phyloP scores from a whole-genome alignment of 176 grass and related monocot genomes.

The Aegilops bicornis region DNA sequence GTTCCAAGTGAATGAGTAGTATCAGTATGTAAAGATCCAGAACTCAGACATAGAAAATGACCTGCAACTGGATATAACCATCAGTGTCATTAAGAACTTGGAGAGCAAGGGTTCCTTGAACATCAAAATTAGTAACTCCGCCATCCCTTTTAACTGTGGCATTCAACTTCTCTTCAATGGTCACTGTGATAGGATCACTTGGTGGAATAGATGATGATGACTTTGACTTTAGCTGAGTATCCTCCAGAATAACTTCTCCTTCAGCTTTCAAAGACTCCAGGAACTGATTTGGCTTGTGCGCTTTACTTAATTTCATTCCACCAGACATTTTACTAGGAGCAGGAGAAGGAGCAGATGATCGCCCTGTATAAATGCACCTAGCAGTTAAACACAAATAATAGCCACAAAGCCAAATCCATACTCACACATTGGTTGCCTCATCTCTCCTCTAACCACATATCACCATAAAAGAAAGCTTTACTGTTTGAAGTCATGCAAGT shows the following conservation, averaged over 20 bases:
- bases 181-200: conserved; percentile 76
- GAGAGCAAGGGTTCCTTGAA: conserved; percentile 90
- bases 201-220: conserved; percentile 48
- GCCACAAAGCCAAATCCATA: background rate
- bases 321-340: conserved; percentile 49
- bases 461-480: background rate
- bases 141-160: conserved; percentile 68
- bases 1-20: background rate
- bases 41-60: conserved; percentile 39
- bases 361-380: conserved; percentile 39
- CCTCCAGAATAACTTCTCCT: conserved; percentile 87
- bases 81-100: conserved; percentile 72
- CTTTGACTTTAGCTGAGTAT: conserved; percentile 64
- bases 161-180: conserved; percentile 82
- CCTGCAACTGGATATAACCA: conserved; percentile 92
- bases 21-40: background rate
- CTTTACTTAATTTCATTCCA: conserved; percentile 75
- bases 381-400: conserved; percentile 27
- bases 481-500: background rate
- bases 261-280: conserved; percentile 80
- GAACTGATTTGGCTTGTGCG: conserved; percentile 66
- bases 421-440: conserved; percentile 1
- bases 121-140: conserved; percentile 72
- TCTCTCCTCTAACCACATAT: background rate
- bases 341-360: conserved; percentile 49